These are phyloP conservation scores for Hymenoscyphus infarciens DNA, from an alignment of 2,329 filamentous ascomycete genomes.

Conservation along the genomic window DNA sequence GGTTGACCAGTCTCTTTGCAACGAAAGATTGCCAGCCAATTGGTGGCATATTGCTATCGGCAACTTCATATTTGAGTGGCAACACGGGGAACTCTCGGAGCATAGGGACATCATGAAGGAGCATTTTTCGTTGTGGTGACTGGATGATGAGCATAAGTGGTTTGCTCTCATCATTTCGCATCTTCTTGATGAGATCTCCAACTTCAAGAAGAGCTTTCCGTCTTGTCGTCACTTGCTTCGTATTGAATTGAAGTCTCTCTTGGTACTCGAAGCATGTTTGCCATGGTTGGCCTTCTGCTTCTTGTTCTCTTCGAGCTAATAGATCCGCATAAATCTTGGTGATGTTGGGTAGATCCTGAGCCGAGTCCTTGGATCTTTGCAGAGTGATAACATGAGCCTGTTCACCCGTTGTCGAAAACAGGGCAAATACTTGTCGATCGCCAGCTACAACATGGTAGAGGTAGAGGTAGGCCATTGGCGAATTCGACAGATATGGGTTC, in stretches of 20 bases:
- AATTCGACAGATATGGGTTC: constrained; percentile 70
- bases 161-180: constrained; percentile 77
- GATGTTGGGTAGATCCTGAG: constrained; percentile 83
- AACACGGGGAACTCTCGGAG: constrained; percentile 82
- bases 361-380: constrained; percentile 72
- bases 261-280: constrained; percentile 85
- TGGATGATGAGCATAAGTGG: constrained; percentile 86
- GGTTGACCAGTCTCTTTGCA: constrained; percentile 77
- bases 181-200: constrained; percentile 82
- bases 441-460: constrained; percentile 89
- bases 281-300: constrained; percentile 66
- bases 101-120: constrained; percentile 81
- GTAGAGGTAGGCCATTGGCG: constrained; percentile 78
- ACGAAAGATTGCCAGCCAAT: constrained; percentile 92
- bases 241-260: constrained; percentile 79
- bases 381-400: constrained; percentile 87
- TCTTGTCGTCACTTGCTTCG: constrained; percentile 81
- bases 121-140: constrained; percentile 75
- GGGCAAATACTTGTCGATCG: constrained; percentile 86
- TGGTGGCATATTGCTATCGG: constrained; percentile 83
- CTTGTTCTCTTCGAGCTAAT: constrained; percentile 61
- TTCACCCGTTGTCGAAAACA: constrained; percentile 79
- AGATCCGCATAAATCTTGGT: constrained; percentile 83
- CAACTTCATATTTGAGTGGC: constrained; percentile 73
- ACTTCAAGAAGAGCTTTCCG: constrained; percentile 87